Conservation (phyloP, 1,284 basidiomycete species). For the Cerrena zonata region DNA sequence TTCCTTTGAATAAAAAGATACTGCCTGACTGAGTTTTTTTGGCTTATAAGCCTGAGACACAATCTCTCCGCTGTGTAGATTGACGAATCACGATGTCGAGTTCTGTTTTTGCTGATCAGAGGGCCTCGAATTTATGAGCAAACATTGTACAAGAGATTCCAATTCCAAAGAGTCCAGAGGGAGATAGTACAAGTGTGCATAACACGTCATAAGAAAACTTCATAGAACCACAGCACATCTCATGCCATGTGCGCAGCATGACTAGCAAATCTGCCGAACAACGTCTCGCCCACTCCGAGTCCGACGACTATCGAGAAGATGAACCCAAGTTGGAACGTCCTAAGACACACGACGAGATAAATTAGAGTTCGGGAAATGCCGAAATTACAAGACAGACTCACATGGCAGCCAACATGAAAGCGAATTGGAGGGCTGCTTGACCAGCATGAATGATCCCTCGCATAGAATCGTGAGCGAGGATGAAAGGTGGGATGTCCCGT, state of each 20-base stretch:
- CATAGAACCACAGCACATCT: too few relatives aligned
- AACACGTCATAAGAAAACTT: too few relatives aligned
- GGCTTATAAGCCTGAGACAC: too few relatives aligned
- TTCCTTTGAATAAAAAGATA: too few relatives aligned
- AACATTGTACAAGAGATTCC: too few relatives aligned
- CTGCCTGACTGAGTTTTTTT: too few relatives aligned
- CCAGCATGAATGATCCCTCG: slow-evolving; percentile 46
- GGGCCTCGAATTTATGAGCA: too few relatives aligned
- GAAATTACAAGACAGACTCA: slow-evolving; percentile 32
- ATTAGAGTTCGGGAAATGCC: not conserved
- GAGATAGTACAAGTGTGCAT: too few relatives aligned
- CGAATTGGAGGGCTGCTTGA: slow-evolving; percentile 44
- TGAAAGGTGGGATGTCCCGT: slow-evolving; percentile 43
- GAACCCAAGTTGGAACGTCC: slow-evolving; percentile 59
- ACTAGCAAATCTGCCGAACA: slow-evolving; percentile 52
- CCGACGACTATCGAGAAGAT: slow-evolving; percentile 55
- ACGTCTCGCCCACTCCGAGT: slow-evolving; percentile 53
- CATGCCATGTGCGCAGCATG: slow-evolving; percentile 18
- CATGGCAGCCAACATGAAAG: slow-evolving; percentile 65
- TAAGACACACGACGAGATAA: slow-evolving; percentile 20
- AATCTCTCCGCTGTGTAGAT: too few relatives aligned
- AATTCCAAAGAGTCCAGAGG: too few relatives aligned
- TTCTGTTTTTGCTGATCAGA: too few relatives aligned
- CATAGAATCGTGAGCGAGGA: slow-evolving; percentile 46
- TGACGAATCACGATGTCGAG: too few relatives aligned